phyloP scores from a whole-genome alignment of 2,329 filamentous ascomycete species.

The Macrophomina pseudophaseolina region DNA sequence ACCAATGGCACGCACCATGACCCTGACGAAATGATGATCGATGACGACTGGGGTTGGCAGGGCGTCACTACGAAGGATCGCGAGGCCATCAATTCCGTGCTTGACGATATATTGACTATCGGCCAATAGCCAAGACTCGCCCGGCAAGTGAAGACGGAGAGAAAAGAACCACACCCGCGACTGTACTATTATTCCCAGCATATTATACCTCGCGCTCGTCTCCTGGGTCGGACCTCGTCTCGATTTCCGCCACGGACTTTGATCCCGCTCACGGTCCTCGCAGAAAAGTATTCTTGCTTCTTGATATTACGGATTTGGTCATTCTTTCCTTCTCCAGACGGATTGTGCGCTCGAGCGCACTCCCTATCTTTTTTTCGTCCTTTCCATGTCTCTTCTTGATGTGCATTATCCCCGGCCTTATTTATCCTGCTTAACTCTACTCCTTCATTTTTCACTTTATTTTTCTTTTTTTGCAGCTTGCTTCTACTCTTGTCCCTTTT shows the following conservation, averaged over 20 bases:
- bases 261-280: not conserved
- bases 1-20: conserved; percentile 32
- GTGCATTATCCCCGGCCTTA: no score
- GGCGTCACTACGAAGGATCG: conserved; percentile 39
- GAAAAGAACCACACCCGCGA: not conserved
- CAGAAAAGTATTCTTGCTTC: not conserved
- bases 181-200: conserved; percentile 1
- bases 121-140: conserved; percentile 4
- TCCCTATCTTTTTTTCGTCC: not conserved
- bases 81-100: conserved; percentile 33
- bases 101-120: conserved; percentile 26
- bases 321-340: not conserved
- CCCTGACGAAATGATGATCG: conserved; percentile 43
- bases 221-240: not conserved
- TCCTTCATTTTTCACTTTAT: no score
- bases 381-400: no score
- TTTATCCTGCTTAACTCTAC: no score
- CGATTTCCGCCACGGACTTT: no score
- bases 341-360: not conserved
- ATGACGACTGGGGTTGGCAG: conserved; percentile 45
- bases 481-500: no score
- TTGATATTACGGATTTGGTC: not conserved
- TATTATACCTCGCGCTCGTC: not conserved
- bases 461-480: no score
- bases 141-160: not conserved